Evolutionary conservation across 257 asterid genomes (phyloP).

Genomic region (Lithospermum erythrorhizon): DNA sequence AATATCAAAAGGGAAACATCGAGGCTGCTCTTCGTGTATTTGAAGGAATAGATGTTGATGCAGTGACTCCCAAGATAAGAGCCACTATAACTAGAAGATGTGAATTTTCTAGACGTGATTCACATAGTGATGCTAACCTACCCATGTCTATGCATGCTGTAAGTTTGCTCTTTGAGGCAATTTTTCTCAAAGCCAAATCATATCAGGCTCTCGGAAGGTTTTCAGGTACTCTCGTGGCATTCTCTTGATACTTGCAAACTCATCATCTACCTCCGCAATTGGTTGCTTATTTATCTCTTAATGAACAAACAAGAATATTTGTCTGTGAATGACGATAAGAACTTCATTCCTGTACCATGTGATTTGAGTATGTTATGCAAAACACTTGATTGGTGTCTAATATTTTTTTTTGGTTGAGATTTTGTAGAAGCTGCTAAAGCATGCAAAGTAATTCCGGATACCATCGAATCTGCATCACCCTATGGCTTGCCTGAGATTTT

Average conservation of each 20-base stretch:
- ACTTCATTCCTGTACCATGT: background rate
- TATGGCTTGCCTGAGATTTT: slow-evolving; percentile 58
- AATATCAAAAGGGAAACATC: slow-evolving; percentile 80
- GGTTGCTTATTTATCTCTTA: background rate
- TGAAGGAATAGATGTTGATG: slow-evolving; percentile 78
- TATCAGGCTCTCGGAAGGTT: slow-evolving; percentile 70
- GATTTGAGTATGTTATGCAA: background rate
- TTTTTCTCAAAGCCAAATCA: slow-evolving; percentile 79
- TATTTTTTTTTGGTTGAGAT: background rate
- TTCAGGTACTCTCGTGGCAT: slow-evolving; percentile 38
- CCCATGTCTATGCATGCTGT: slow-evolving; percentile 93
- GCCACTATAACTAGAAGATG: slow-evolving; percentile 41
- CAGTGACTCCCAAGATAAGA: slow-evolving; percentile 64
- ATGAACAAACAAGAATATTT: background rate
- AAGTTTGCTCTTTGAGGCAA: slow-evolving; percentile 79
- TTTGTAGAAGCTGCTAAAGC: slow-evolving; percentile 82
- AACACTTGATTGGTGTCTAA: background rate
- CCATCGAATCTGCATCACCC: slow-evolving; percentile 66
- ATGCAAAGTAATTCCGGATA: slow-evolving; percentile 63
- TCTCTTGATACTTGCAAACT: background rate
- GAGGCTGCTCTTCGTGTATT: slow-evolving; percentile 89
- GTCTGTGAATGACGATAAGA: too few relatives aligned
- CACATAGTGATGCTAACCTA: slow-evolving; percentile 49
- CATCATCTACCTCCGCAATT: background rate
- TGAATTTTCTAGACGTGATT: slow-evolving; percentile 58